phyloP scores from a whole-genome alignment of 179 eudicot species.

The Silene coronaria region DNA sequence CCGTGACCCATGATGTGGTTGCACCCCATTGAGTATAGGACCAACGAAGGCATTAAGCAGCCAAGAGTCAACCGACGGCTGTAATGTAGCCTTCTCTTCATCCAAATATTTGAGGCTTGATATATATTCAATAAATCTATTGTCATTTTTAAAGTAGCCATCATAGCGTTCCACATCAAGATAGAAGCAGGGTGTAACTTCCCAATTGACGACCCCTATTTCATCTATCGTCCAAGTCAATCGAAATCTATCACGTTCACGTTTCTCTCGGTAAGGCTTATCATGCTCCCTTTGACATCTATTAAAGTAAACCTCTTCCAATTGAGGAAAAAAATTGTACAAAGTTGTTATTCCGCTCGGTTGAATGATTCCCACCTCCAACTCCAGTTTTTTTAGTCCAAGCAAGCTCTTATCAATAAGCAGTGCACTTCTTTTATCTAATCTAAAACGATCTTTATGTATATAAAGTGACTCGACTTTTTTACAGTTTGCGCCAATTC shows the following conservation, averaged over 20 bases:
- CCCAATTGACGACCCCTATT: background rate
- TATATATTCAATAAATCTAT: too few species aligned
- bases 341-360: background rate
- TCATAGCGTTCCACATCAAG: too few species aligned
- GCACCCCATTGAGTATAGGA: too few species aligned
- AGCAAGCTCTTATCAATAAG: background rate
- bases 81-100: too few species aligned
- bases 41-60: too few species aligned
- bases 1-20: too few species aligned
- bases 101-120: too few species aligned
- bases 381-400: background rate
- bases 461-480: background rate
- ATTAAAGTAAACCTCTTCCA: constrained; percentile 8
- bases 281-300: background rate
- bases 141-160: too few species aligned
- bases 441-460: background rate
- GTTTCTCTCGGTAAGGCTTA: too few species aligned
- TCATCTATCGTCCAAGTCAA: background rate
- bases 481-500: constrained; percentile 1
- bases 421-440: background rate
- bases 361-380: background rate
- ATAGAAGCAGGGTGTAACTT: background rate
- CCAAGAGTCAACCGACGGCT: too few species aligned
- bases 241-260: background rate
- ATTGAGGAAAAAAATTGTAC: background rate